Percentiles rank a stretch among this genome's conserved stretches.
These are phyloP conservation scores for Hypoxylon rickii DNA, from an alignment of 495 filamentous ascomycete genomes.

Conservation along the genomic window DNA sequence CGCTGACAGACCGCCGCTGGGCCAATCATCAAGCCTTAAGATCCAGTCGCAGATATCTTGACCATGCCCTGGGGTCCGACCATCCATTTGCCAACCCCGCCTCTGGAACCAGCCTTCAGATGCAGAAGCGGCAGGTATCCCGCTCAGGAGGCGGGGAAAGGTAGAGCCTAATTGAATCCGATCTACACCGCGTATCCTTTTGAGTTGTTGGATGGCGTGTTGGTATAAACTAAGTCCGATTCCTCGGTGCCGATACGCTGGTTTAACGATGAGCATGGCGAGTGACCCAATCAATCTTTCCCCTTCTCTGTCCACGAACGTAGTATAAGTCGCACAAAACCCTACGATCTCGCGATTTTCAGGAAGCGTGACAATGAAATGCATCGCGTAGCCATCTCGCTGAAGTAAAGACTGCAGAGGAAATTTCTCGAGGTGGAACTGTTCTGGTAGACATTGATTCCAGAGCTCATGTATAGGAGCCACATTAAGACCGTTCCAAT, in stretches of 20 bases:
- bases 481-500: conserved; percentile 53
- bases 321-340: conserved; percentile 64
- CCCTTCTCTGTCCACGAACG: conserved; percentile 55
- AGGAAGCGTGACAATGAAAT: conserved; percentile 63
- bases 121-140: conserved; percentile 52
- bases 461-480: conserved; percentile 52
- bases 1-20: conserved; percentile 39
- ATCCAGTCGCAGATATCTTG: conserved; percentile 61
- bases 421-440: conserved; percentile 49
- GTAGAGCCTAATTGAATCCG: conserved; percentile 64
- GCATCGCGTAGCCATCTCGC: conserved; percentile 64
- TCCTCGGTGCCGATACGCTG: conserved; percentile 56
- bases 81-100: conserved; percentile 59
- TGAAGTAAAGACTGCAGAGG: conserved; percentile 58
- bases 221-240: conserved; percentile 62
- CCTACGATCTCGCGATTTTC: conserved; percentile 56
- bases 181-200: conserved; percentile 56
- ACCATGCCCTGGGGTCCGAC: conserved; percentile 47
- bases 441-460: conserved; percentile 52
- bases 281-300: conserved; percentile 62
- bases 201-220: conserved; percentile 57
- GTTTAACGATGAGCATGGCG: conserved; percentile 61
- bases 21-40: conserved; percentile 59
- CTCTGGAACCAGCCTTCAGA: conserved; percentile 62
- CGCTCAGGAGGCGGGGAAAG: conserved; percentile 64